These are phyloP conservation scores for Ustilago lituana DNA, from an alignment of 1,284 basidiomycete genomes.

Conservation along the genomic window DNA sequence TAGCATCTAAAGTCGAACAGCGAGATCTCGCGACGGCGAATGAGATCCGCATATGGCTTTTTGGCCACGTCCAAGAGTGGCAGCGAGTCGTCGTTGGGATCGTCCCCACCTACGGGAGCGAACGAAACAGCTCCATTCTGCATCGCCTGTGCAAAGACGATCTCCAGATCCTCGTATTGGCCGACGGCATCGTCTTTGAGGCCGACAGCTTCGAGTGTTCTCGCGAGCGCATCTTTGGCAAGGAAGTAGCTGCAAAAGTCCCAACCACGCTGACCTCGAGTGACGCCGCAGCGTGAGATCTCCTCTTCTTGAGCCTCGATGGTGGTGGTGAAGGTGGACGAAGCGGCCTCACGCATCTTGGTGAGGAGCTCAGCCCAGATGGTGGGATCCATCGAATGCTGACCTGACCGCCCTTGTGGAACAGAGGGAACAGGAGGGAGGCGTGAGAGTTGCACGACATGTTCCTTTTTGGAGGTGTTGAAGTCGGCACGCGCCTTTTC, in stretches of 20 bases:
- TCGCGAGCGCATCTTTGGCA: constrained; percentile 86
- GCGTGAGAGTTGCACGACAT: constrained; percentile 40
- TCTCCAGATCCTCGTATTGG: constrained; percentile 91
- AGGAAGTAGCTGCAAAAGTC: constrained; percentile 75
- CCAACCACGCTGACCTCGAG: constrained; percentile 44
- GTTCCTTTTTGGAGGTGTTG: constrained; percentile 84
- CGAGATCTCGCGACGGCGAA: constrained; percentile 88
- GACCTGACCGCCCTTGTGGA: constrained; percentile 80
- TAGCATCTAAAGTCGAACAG: constrained; percentile 94
- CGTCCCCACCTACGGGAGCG: constrained; percentile 44
- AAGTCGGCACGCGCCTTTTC: constrained; percentile 94
- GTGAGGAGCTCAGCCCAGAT: constrained; percentile 88
- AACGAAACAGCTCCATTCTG: constrained; percentile 55
- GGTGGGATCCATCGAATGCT: constrained; percentile 74
- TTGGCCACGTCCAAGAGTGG: constrained; percentile 81
- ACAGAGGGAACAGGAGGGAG: constrained; percentile 48
- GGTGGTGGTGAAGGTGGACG: constrained; percentile 82
- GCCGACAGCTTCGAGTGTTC: constrained; percentile 88
- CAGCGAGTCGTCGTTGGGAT: constrained; percentile 78
- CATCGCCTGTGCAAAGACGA: constrained; percentile 72
- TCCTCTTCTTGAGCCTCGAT: constrained; percentile 69
- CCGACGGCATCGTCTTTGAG: constrained; percentile 87
- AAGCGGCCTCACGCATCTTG: constrained; percentile 87
- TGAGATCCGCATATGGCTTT: constrained; percentile 88
- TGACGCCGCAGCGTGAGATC: constrained; percentile 32